Percentiles rank a stretch among this genome's conserved stretches.
Conservation (phyloP, 345 rosid genomes). For the Geranium rotundifolium region DNA sequence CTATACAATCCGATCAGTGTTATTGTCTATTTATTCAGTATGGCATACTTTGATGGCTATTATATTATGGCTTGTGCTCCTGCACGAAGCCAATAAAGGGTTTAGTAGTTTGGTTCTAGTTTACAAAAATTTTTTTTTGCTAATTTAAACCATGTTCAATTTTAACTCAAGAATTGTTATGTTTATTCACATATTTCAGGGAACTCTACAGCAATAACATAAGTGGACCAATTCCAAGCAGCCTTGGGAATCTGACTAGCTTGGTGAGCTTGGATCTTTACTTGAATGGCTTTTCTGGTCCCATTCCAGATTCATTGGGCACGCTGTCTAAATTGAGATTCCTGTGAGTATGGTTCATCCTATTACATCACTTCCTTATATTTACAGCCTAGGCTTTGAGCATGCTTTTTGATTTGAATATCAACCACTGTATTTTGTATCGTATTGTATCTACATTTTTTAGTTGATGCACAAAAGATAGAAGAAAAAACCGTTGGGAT, state of each 20-base stretch:
- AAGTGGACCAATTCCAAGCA: slow-evolving; percentile 80
- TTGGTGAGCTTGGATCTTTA: slow-evolving; percentile 99
- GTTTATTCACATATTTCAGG: slow-evolving; percentile 33
- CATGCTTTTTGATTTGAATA: neutral
- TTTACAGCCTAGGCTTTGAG: neutral
- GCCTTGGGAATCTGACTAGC: slow-evolving; percentile 88
- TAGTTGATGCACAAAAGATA: neutral
- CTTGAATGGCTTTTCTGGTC: slow-evolving; percentile 81
- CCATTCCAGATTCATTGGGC: slow-evolving; percentile 76
- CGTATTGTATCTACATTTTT: neutral
- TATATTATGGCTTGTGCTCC: neutral
- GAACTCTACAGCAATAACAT: slow-evolving; percentile 93
- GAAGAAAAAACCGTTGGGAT: no score
- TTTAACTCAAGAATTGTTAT: slow-evolving; percentile 3
- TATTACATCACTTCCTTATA: neutral
- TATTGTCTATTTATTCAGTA: neutral
- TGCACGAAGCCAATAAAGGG: neutral
- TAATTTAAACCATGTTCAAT: neutral
- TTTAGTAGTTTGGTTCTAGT: neutral
- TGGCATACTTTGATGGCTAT: neutral
- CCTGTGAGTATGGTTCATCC: slow-evolving; percentile 49
- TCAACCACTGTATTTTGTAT: neutral
- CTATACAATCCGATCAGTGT: no score
- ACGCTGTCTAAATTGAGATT: slow-evolving; percentile 82
- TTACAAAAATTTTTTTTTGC: no score